phyloP scores from a whole-genome alignment of 192 early-diverging fungal genomes.

The Obelidium mucronatum region DNA sequence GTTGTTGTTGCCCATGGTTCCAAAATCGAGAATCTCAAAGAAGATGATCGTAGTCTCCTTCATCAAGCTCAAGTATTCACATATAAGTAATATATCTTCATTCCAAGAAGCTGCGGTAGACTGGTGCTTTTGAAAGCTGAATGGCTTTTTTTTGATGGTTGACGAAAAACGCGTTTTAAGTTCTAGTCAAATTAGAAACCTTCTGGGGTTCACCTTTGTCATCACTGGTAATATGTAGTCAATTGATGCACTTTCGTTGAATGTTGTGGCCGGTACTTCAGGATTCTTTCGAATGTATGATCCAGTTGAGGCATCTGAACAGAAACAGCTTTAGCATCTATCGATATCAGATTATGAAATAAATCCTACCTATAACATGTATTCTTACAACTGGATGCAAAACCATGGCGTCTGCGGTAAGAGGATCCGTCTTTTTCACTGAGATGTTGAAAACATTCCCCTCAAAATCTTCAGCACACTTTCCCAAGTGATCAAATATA shows the following conservation, averaged over 20 bases:
- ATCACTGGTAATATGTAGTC: conserved; percentile 52
- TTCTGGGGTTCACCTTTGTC: conserved; percentile 41
- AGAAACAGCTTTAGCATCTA: neutral
- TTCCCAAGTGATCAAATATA: conserved; percentile 18
- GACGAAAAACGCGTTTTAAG: neutral
- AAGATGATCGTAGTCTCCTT: conserved; percentile 37
- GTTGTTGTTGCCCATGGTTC: conserved; percentile 26
- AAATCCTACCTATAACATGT: conserved; percentile 49
- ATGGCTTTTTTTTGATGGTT: conserved; percentile 46
- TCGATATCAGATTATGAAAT: neutral
- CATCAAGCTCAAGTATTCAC: conserved; percentile 49
- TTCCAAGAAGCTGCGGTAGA: conserved; percentile 56
- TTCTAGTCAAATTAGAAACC: neutral
- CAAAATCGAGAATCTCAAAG: conserved; percentile 61
- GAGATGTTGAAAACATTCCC: conserved; percentile 16
- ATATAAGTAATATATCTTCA: conserved; percentile 53
- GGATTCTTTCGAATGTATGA: conserved; percentile 33
- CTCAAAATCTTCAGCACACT: conserved; percentile 23
- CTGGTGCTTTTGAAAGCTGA: conserved; percentile 44
- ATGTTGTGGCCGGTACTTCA: conserved; percentile 32
- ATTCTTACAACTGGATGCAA: conserved; percentile 48
- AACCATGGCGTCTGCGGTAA: conserved; percentile 42
- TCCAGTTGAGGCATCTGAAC: conserved; percentile 34
- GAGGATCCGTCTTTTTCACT: conserved; percentile 37
- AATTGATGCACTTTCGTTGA: conserved; percentile 37